Evolutionary conservation across 352 stramenopile species (phyloP).

Genomic region (Globisporangium paddicum): DNA sequence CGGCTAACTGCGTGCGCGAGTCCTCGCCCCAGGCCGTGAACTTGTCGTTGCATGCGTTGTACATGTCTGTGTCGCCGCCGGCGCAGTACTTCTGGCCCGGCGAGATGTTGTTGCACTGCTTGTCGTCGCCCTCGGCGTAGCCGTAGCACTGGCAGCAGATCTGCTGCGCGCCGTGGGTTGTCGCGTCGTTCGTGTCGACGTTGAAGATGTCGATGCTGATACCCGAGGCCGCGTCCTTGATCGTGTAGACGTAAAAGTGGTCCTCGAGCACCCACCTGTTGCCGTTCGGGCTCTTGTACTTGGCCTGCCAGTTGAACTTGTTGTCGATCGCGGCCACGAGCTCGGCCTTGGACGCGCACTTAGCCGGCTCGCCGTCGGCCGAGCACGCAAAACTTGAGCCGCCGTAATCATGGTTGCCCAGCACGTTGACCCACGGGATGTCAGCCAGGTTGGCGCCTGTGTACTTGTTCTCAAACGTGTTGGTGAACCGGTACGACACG

Average conservation of each 20-base stretch:
- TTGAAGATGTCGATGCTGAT: slow-evolving; percentile 62
- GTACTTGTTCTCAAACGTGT: slow-evolving; percentile 83
- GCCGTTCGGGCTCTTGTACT: slow-evolving; percentile 47
- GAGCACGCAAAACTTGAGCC: slow-evolving; percentile 75
- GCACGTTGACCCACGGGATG: slow-evolving; percentile 82
- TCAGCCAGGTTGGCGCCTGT: slow-evolving; percentile 30
- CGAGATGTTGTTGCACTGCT: slow-evolving; percentile 31
- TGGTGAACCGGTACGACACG: slow-evolving; percentile 60
- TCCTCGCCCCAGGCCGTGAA: slow-evolving; percentile 44
- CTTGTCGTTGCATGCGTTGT: slow-evolving; percentile 32
- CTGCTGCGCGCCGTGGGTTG: slow-evolving; percentile 39
- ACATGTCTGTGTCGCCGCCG: slow-evolving; percentile 33
- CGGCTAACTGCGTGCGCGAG: slow-evolving; percentile 32
- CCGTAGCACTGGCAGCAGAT: slow-evolving; percentile 63
- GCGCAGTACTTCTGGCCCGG: slow-evolving; percentile 34
- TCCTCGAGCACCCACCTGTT: slow-evolving; percentile 51
- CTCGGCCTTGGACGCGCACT: slow-evolving; percentile 41
- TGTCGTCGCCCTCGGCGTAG: slow-evolving; percentile 34
- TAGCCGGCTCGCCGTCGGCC: slow-evolving; percentile 23
- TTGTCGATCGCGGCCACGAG: slow-evolving; percentile 46
- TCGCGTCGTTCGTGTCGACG: slow-evolving; percentile 49
- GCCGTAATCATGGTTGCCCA: slow-evolving; percentile 86
- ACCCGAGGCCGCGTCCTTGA: slow-evolving; percentile 30
- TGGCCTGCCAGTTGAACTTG: slow-evolving; percentile 43
- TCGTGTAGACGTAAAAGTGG: slow-evolving; percentile 50